Base-by-base conservation (phyloP, 2,329 filamentous ascomycete species). In the Xylariales sp. region DNA sequence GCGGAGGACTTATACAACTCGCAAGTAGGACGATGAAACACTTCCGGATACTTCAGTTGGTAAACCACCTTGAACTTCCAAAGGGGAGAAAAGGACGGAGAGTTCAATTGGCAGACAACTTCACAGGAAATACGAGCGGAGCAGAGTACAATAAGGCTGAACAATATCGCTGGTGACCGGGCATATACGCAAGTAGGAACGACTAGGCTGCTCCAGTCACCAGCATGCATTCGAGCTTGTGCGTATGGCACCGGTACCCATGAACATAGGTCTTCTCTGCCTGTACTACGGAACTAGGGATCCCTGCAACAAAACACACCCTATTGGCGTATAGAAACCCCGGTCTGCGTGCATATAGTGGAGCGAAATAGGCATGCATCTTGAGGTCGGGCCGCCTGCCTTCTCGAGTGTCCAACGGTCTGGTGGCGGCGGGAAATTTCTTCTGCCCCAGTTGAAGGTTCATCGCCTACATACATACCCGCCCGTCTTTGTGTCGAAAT, bases 281-380 rank as follows among this genome's bases (percentile, higher is more conserved):
- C n/a, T n/a, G 38, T 38, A 17, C 38, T 40, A 51, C 47, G 43
- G 40, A 45, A 49, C 46, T 41, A 46, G 33, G 14, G 33, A 53
- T 34, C 52, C 54, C 45, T 50, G 50, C n/a, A n/a, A n/a, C n/a
- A n/a, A 37, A 38, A 44, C 37, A 36, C 47, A 41, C 38, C 41
- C 43, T 18, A 41, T 40, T 42, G 43, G 41, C 44, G 38, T 38
- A 33, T 45, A 40, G 40, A 42, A 38, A 40, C 43, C 44, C 51
- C 43, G 41, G 45, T 41, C 19, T 40, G 20, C 34, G 21, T n/a
- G 28, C 48, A 43, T 48, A 43, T 43, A 38, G 28, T 42, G 40
- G 42, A 38, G 45, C 44, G 44, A 47, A 38, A 38, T 40, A 33
- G 32, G 29, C 40, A 42, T 34, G 23, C 40, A 40, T 41, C 35